Percentiles rank a stretch among this genome's conserved stretches.
Conservation (phyloP, 495 filamentous ascomycete genomes). For the Pseudevernia furfuracea region DNA sequence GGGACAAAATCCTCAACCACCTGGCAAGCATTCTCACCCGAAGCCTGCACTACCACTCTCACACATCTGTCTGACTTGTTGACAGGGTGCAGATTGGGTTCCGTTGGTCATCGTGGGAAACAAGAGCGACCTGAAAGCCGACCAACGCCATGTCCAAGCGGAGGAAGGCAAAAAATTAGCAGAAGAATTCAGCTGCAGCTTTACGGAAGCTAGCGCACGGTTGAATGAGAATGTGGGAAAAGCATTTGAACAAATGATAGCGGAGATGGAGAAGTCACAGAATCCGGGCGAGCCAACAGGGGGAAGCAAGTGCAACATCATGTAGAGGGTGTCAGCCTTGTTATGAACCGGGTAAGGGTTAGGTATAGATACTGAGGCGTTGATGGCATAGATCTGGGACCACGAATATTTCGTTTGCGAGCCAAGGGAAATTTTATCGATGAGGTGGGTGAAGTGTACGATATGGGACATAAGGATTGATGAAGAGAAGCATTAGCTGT, state of each 20-base stretch:
- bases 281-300: conserved; percentile 78
- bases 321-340: conserved; percentile 46
- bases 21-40: conserved; percentile 52
- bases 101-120: conserved; percentile 94
- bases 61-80: conserved; percentile 9
- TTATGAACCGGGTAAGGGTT: neutral
- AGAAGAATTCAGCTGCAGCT: conserved; percentile 83
- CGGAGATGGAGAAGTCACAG: conserved; percentile 88
- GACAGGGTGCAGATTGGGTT: conserved; percentile 81
- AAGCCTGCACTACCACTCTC: conserved; percentile 5
- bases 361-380: neutral
- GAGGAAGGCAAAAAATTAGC: conserved; percentile 76
- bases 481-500: neutral
- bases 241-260: conserved; percentile 92
- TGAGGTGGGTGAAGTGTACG: neutral
- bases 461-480: neutral
- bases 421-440: neutral
- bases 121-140: conserved; percentile 86
- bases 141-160: conserved; percentile 81
- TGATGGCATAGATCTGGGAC: neutral
- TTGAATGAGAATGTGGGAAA: conserved; percentile 89
- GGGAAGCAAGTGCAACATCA: conserved; percentile 71
- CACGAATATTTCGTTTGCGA: neutral
- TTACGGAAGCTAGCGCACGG: conserved; percentile 88
- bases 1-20: conserved; percentile 96